Evolutionary conservation across 495 filamentous ascomycete species (phyloP).

Genomic region (Aspergillus campestris): DNA sequence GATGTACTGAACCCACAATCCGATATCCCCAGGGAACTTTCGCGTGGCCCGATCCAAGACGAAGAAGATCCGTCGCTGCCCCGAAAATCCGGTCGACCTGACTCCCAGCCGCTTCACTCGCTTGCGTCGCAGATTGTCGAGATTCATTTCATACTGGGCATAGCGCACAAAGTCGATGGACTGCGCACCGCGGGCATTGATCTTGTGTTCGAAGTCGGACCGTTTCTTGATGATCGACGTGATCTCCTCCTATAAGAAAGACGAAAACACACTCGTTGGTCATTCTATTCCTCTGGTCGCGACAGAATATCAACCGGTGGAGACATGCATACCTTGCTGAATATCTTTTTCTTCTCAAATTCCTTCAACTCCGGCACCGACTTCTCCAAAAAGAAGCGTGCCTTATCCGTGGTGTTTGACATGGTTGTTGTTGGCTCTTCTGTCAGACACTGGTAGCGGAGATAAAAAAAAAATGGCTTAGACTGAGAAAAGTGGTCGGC

Average conservation of each 20-base stretch:
- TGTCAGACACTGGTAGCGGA: not conserved
- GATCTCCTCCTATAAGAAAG: constrained; percentile 64
- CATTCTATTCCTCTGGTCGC: constrained; percentile 5
- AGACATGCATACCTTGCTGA: constrained; percentile 51
- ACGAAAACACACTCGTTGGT: not conserved
- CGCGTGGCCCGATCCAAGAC: constrained; percentile 80
- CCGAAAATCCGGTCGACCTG: constrained; percentile 51
- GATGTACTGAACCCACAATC: constrained; percentile 89
- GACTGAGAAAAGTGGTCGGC: constrained; percentile 30
- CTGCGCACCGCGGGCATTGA: constrained; percentile 70
- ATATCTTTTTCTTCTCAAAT: constrained; percentile 80
- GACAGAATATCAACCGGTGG: not conserved
- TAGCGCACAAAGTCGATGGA: constrained; percentile 78
- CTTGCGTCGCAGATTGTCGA: constrained; percentile 74
- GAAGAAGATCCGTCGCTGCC: constrained; percentile 76
- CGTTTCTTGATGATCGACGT: constrained; percentile 76
- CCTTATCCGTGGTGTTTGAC: constrained; percentile 83
- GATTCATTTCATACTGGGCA: constrained; percentile 82
- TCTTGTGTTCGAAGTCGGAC: constrained; percentile 85
- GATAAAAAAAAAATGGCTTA: not conserved
- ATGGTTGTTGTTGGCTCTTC: constrained; percentile 37
- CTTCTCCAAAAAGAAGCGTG: constrained; percentile 86
- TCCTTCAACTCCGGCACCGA: constrained; percentile 86
- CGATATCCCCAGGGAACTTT: constrained; percentile 74
- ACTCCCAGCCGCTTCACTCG: constrained; percentile 72